Conservation (phyloP, 169 alveolate genomes). For the Ichthyophthirius multifiliis region DNA sequence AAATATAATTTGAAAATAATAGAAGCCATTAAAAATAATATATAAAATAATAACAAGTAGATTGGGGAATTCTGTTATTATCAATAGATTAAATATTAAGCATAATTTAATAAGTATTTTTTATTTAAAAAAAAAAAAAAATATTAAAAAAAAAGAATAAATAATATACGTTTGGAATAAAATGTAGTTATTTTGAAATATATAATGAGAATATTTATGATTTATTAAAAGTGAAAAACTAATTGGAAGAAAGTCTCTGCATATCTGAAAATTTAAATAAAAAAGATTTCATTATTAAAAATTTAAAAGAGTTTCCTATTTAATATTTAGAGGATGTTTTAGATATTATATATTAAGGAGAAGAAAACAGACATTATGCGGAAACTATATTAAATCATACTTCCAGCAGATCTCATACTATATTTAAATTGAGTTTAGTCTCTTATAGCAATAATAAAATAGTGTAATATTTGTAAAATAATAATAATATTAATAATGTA, state of each 20-base stretch:
- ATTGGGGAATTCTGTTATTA: neutral
- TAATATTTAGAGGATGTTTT: slow-evolving; percentile 57
- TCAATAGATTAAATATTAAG: neutral
- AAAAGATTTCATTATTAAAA: slow-evolving; percentile 67
- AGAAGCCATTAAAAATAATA: neutral
- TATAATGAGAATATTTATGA: slow-evolving; percentile 75
- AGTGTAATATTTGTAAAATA: neutral
- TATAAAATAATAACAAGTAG: neutral
- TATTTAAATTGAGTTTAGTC: slow-evolving; percentile 52
- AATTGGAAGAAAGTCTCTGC: slow-evolving; percentile 32
- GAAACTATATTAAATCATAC: slow-evolving; percentile 71
- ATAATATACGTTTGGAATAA: slow-evolving; percentile 22
- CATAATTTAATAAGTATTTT: neutral
- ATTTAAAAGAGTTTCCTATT: slow-evolving; percentile 50
- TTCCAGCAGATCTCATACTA: slow-evolving; percentile 70
- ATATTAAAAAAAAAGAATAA: neutral
- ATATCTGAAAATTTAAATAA: slow-evolving; percentile 61
- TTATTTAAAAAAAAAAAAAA: neutral
- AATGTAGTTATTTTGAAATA: slow-evolving; percentile 73
- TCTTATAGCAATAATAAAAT: slow-evolving; percentile 14
- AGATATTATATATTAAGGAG: slow-evolving; percentile 58
- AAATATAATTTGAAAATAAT: neutral
- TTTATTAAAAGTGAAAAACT: slow-evolving; percentile 44
- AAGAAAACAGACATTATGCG: slow-evolving; percentile 68
- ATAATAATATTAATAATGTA: neutral